A percentile compares a stretch with the other conserved stretches of the same genome.
These are phyloP conservation scores for Xylaria grammica DNA, from an alignment of 495 filamentous ascomycete genomes.

Conservation along the genomic window DNA sequence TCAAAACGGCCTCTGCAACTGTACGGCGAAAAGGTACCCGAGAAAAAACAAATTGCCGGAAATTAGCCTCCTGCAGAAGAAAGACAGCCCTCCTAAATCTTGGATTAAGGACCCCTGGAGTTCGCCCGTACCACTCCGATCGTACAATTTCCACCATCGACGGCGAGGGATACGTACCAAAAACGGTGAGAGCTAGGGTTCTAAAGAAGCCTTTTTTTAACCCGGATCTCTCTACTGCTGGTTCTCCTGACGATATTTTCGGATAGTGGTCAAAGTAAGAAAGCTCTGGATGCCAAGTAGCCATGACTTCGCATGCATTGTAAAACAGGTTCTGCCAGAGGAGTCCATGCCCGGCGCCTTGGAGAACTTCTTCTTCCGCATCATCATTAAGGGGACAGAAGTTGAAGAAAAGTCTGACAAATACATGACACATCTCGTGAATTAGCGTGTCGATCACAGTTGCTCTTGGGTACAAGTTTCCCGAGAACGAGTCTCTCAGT, in stretches of 20 bases:
- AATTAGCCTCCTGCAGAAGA: too few species aligned
- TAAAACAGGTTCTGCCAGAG: not conserved
- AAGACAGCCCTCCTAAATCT: too few species aligned
- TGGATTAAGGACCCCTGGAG: too few species aligned
- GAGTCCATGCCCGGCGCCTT: not conserved
- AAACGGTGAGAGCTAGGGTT: too few species aligned
- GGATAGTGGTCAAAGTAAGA: not conserved
- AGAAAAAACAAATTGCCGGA: too few species aligned
- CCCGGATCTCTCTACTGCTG: not conserved
- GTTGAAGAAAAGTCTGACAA: not conserved
- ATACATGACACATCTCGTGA: not conserved
- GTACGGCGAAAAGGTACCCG: too few species aligned
- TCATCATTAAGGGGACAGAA: not conserved
- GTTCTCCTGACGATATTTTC: not conserved
- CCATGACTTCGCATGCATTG: not conserved
- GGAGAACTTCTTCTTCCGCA: not conserved
- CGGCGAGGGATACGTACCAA: too few species aligned
- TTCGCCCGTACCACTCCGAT: too few species aligned
- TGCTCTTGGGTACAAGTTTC: not conserved
- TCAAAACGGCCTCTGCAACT: too few species aligned
- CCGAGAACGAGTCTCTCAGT: not conserved
- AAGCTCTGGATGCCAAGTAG: not conserved
- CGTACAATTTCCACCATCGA: too few species aligned
- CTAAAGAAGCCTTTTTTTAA: too few species aligned
- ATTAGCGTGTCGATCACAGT: not conserved